These are phyloP conservation scores for Panus rudis DNA, from an alignment of 768 basidiomycete genomes.

Conservation along the genomic window DNA sequence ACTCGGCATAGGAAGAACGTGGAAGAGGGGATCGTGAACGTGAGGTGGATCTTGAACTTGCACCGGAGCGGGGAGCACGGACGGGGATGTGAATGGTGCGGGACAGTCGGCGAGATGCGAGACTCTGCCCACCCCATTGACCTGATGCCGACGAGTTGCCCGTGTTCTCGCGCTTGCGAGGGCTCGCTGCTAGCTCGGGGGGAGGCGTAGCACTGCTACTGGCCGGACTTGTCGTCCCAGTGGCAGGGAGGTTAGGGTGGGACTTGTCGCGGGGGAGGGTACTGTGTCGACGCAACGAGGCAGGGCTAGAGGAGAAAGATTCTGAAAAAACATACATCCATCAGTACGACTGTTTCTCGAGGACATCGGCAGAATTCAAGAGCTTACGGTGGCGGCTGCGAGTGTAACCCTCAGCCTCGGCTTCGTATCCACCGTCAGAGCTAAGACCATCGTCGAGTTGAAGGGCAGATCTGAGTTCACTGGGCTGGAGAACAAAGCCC, in stretches of 20 bases:
- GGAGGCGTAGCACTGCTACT: slow-evolving; percentile 37
- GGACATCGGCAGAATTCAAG: slow-evolving; percentile 33
- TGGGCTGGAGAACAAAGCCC: slow-evolving; percentile 50
- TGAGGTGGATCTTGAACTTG: slow-evolving; percentile 90
- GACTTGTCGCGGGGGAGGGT: slow-evolving; percentile 64
- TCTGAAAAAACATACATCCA: slow-evolving; percentile 58
- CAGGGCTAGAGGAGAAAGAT: slow-evolving; percentile 63
- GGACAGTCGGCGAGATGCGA: slow-evolving; percentile 72
- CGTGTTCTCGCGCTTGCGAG: slow-evolving; percentile 45
- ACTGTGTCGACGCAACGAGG: slow-evolving; percentile 59
- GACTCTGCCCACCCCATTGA: slow-evolving; percentile 46
- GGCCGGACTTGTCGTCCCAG: slow-evolving; percentile 51
- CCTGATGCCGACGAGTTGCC: slow-evolving; percentile 35
- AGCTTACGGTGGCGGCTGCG: slow-evolving; percentile 73
- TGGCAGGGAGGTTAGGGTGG: slow-evolving; percentile 46
- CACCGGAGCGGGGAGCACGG: slow-evolving; percentile 60
- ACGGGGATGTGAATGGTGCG: slow-evolving; percentile 74
- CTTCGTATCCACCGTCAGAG: slow-evolving; percentile 81
- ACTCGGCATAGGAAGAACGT: slow-evolving; percentile 57
- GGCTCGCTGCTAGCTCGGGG: slow-evolving; percentile 53
- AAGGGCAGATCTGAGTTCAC: slow-evolving; percentile 48
- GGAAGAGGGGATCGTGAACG: slow-evolving; percentile 92
- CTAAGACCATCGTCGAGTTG: slow-evolving; percentile 67
- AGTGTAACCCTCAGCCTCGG: slow-evolving; percentile 57
- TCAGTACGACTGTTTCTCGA: too few species aligned